Evolutionary conservation across 495 filamentous ascomycete genomes (phyloP).

Genomic region (Clohesyomyces aquaticus): DNA sequence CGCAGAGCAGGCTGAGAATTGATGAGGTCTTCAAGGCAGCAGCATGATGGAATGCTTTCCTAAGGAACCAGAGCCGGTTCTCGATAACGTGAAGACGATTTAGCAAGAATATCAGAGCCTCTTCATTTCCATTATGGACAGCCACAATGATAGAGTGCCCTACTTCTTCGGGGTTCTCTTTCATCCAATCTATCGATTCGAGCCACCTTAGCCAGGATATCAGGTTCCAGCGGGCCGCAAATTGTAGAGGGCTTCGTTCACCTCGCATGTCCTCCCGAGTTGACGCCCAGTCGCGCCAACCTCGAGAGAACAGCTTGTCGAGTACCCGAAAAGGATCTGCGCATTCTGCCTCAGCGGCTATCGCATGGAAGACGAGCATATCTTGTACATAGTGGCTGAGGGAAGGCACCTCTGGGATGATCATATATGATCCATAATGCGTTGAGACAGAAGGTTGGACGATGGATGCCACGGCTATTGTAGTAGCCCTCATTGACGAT

Average conservation of each 20-base stretch:
- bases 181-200: no score
- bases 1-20: not conserved
- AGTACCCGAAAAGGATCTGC: not conserved
- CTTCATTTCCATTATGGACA: not conserved
- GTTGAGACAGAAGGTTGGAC: not conserved
- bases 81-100: not conserved
- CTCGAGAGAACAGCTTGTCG: not conserved
- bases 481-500: no score
- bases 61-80: not conserved
- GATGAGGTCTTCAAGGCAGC: not conserved
- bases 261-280: slow-evolving; percentile 2
- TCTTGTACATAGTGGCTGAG: not conserved
- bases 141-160: not conserved
- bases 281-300: not conserved
- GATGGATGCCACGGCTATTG: no score
- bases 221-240: slow-evolving; percentile 1
- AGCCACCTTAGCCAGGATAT: not conserved
- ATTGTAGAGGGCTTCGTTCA: not conserved
- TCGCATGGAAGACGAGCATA: not conserved
- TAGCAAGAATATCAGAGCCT: not conserved
- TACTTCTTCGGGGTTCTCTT: not conserved
- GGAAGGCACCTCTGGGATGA: not conserved
- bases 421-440: not conserved
- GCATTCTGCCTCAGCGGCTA: not conserved
- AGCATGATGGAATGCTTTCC: not conserved